Evolutionary conservation across 768 basidiomycete genomes (phyloP), one percentile per base, ranked within the genome.

Genomic region (Tephrocybe sp.): DNA sequence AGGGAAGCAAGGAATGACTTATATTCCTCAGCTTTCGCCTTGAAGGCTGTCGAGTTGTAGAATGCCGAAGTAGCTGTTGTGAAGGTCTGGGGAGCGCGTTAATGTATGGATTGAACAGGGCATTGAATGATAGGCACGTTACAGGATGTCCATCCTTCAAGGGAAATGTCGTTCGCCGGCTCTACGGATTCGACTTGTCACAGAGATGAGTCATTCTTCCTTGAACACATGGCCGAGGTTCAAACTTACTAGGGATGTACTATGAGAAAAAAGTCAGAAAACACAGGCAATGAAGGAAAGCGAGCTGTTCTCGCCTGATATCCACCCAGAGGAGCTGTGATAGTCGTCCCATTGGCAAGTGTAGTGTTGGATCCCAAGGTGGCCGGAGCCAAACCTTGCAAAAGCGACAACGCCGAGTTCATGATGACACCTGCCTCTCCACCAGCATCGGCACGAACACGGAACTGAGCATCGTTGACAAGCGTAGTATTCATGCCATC

Each of bases 131-230:
- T 41, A 60, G 72, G 16, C 43, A 83, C 83, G 36, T 68, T 71
- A 59, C 86, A 89, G 7, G 67, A 65, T n/a, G 80, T 77, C 62
- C 72, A 86, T 19, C 85, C 86, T 55, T 88, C 84, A 15, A 89
- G 64, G 1, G 83, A 80, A 16, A 86, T 66, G 52, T 84, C 80
- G 34, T 83, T 70, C 25, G 74, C 65, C 3, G 84, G 77, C 41
- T 86, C 76, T 11, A 88, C 79, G 8, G 83, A 78, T 49, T 86
- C 76, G 50, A 87, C 84, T n/a, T 79, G 52, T 21, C 37, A 22
- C 41, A 34, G 47, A 1, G 19, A 24, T 36, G 39, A 19, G 16
- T 24, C 21, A 6, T 19, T 37, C 12, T 23, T 11, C 5, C 30
- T 24, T 21, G 3, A 15, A 8, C 15, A 23, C 6, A 27, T 24